Evolutionary conservation across 129 eudicot genomes (phyloP).

Genomic region (Artemisia tridentata): DNA sequence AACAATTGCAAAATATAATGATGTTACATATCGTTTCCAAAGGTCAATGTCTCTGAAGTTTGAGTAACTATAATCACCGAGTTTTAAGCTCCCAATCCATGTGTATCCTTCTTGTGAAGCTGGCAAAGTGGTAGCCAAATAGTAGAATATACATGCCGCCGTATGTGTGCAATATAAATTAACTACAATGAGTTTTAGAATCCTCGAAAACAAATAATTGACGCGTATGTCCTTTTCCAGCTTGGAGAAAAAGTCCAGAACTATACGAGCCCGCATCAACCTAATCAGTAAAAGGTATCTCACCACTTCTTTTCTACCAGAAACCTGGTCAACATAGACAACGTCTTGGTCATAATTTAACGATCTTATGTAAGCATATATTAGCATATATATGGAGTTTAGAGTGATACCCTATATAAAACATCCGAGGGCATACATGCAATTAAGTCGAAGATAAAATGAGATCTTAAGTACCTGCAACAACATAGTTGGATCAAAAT

Average conservation of each 20-base stretch:
- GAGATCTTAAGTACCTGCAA: conserved; percentile 75
- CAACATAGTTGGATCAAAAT: background rate
- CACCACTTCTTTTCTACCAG: conserved; percentile 65
- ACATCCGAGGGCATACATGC: conserved; percentile 89
- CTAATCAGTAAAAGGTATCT: conserved; percentile 74
- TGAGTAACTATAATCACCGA: conserved; percentile 79
- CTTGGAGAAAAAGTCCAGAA: conserved; percentile 48
- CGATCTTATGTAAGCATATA: background rate
- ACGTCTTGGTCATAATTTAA: background rate
- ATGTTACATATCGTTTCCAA: conserved; percentile 75
- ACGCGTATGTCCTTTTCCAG: conserved; percentile 87
- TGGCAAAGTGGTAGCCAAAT: conserved; percentile 84
- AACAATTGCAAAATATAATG: conserved; percentile 82
- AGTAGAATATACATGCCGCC: conserved; percentile 95
- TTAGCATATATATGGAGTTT: conserved; percentile 1
- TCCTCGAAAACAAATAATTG: conserved; percentile 80
- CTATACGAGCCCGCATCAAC: conserved; percentile 70
- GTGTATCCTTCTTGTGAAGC: conserved; percentile 75
- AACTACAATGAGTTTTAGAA: conserved; percentile 71
- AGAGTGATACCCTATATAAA: conserved; percentile 56
- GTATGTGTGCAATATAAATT: conserved; percentile 95
- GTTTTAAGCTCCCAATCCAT: conserved; percentile 86
- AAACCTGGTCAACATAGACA: conserved; percentile 44
- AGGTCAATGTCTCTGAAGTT: conserved; percentile 82
- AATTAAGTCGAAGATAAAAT: conserved; percentile 66